phyloP scores from a whole-genome alignment of 805 yeast genomes.

The Clavispora fructus region DNA sequence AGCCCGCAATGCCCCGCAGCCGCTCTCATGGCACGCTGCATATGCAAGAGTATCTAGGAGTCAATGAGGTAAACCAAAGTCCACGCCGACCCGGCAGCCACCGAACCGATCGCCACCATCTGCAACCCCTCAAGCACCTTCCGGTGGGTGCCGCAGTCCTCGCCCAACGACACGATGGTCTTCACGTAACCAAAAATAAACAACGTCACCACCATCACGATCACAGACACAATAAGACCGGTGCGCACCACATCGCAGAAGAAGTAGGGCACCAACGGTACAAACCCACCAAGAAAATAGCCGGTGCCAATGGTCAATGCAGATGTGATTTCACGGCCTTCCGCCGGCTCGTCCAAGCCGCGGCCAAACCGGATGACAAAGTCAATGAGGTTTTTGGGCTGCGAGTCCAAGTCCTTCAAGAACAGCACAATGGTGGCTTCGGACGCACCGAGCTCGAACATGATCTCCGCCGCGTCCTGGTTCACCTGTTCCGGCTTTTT shows the following conservation, averaged over 20 bases:
- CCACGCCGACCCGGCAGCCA: slow-evolving; percentile 98
- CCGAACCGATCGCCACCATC: slow-evolving; percentile 94
- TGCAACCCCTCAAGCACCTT: slow-evolving; percentile 77
- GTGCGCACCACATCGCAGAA: slow-evolving; percentile 69
- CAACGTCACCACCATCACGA: slow-evolving; percentile 80
- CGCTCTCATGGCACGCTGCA: too few relatives aligned
- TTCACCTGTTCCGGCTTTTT: slow-evolving; percentile 60
- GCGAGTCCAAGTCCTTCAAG: slow-evolving; percentile 69
- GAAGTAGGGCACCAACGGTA: slow-evolving; percentile 88
- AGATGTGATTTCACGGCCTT: slow-evolving; percentile 79
- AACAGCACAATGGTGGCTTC: slow-evolving; percentile 71
- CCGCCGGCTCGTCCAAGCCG: slow-evolving; percentile 95
- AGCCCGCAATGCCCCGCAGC: too few relatives aligned
- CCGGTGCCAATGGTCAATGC: slow-evolving; percentile 88
- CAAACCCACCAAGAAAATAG: slow-evolving; percentile 87
- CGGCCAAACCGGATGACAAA: slow-evolving; percentile 83
- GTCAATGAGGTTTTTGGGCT: slow-evolving; percentile 75
- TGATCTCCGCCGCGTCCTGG: slow-evolving; percentile 75
- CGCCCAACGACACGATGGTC: slow-evolving; percentile 80
- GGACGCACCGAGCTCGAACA: slow-evolving; percentile 67
- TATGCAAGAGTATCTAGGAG: not conserved
- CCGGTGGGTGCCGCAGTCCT: slow-evolving; percentile 55
- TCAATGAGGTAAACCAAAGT: slow-evolving; percentile 77
- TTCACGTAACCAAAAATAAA: slow-evolving; percentile 84
- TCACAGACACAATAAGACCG: slow-evolving; percentile 69